A percentile compares a stretch with the other conserved stretches of the same genome.
Evolutionary conservation across 2,329 filamentous ascomycete species (phyloP).

Genomic region (Coniella lustricola): DNA sequence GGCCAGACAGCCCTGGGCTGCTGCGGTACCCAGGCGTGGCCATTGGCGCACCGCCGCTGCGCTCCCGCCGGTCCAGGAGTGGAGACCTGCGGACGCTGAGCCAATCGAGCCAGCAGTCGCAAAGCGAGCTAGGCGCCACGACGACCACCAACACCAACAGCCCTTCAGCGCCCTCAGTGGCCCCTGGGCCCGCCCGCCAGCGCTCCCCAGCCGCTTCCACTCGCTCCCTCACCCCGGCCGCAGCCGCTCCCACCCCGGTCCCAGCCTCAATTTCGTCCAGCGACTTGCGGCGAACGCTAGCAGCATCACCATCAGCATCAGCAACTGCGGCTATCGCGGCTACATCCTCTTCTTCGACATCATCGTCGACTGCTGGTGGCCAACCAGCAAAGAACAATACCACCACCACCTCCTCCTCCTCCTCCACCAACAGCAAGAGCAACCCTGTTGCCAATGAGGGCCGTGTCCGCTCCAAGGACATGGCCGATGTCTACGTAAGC

Average conservation of each 20-base stretch:
- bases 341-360: neutral
- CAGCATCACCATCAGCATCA: too few relatives aligned
- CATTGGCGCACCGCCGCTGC: conserved; percentile 55
- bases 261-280: conserved; percentile 15
- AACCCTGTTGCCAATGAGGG: conserved; percentile 81
- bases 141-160: too few relatives aligned
- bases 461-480: conserved; percentile 75
- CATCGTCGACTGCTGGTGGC: neutral
- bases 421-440: conserved; percentile 36
- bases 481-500: conserved; percentile 93
- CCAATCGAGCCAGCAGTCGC: conserved; percentile 37
- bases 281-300: conserved; percentile 14
- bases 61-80: conserved; percentile 59
- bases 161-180: conserved; percentile 3
- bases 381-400: conserved; percentile 10
- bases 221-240: conserved; percentile 12
- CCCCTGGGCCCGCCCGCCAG: neutral
- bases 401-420: too few relatives aligned
- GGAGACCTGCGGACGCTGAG: conserved; percentile 68
- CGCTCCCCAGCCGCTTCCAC: neutral
- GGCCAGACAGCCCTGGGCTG: conserved; percentile 58
- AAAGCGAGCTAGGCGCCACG: conserved; percentile 16
- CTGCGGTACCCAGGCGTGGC: conserved; percentile 32
- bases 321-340: too few relatives aligned
- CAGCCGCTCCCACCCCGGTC: conserved; percentile 14